Percentiles rank a stretch among this genome's conserved stretches.
Evolutionary conservation across 106 monocot genomes (phyloP).

Genomic region (Triglochin maritima): DNA sequence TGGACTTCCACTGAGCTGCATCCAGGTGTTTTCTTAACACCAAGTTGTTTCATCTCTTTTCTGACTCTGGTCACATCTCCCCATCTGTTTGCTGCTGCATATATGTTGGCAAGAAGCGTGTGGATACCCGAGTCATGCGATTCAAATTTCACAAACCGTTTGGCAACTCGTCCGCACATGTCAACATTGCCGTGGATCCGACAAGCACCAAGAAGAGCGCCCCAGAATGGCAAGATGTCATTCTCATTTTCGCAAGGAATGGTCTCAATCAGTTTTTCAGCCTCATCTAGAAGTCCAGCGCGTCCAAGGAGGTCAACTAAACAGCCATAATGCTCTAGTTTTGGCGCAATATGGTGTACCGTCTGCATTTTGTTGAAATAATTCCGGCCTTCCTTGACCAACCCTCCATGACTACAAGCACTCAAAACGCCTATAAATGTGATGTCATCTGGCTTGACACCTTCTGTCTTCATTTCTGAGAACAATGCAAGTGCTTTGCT

Average conservation of each 20-base stretch:
- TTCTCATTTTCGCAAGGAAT: conserved; percentile 8
- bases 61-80: conserved; percentile 27
- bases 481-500: conserved; percentile 35
- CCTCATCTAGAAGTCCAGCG: conserved; percentile 44
- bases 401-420: conserved; percentile 56
- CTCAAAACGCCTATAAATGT: conserved; percentile 50
- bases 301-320: conserved; percentile 53
- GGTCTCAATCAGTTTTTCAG: conserved; percentile 27
- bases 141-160: conserved; percentile 8
- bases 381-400: conserved; percentile 43
- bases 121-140: conserved; percentile 14
- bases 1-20: conserved; percentile 43
- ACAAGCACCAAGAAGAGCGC: conserved; percentile 50
- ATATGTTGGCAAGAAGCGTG: conserved; percentile 30
- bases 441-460: conserved; percentile 39
- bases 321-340: conserved; percentile 46
- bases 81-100: conserved; percentile 32
- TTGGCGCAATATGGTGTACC: conserved; percentile 32
- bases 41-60: conserved; percentile 24
- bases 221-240: conserved; percentile 31
- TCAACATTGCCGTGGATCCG: conserved; percentile 33
- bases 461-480: conserved; percentile 20
- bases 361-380: conserved; percentile 32
- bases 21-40: conserved; percentile 35
- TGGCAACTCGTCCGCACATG: conserved; percentile 11